phyloP scores from a whole-genome alignment of 106 monocot genomes.

The Cymbidium sinense region DNA sequence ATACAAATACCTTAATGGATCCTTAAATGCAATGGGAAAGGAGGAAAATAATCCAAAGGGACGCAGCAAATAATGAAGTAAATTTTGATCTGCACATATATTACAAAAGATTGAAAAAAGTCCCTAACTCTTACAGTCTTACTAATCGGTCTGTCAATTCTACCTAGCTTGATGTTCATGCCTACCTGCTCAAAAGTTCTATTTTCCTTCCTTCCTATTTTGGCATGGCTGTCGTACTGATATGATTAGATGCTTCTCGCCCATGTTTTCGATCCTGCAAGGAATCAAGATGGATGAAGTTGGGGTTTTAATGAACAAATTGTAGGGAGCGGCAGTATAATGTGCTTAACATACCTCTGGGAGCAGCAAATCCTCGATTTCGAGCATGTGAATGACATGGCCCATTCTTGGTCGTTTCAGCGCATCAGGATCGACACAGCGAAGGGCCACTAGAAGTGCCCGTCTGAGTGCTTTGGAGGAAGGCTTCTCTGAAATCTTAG shows the following conservation, averaged over 20 bases:
- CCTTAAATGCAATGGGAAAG: not conserved
- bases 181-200: not conserved
- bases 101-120: not conserved
- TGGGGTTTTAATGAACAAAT: not conserved
- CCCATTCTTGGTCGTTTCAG: conserved; percentile 78
- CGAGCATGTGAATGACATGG: conserved; percentile 83
- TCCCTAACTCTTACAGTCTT: not conserved
- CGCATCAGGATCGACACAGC: conserved; percentile 83
- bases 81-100: not conserved
- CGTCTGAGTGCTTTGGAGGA: conserved; percentile 72
- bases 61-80: not conserved
- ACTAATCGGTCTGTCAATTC: not conserved
- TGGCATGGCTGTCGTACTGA: conserved; percentile 14
- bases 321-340: conserved; percentile 13
- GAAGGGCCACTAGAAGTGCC: conserved; percentile 72
- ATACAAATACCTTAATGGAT: conserved; percentile 1
- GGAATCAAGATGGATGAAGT: not conserved
- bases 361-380: conserved; percentile 51
- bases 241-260: not conserved
- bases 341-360: conserved; percentile 41
- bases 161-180: conserved; percentile 17
- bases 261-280: conserved; percentile 1
- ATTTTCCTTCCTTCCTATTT: not conserved
- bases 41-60: not conserved
- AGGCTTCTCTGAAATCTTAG: conserved; percentile 59